phyloP scores from a whole-genome alignment of 441 rosid genomes.

The Brassica balearica region DNA sequence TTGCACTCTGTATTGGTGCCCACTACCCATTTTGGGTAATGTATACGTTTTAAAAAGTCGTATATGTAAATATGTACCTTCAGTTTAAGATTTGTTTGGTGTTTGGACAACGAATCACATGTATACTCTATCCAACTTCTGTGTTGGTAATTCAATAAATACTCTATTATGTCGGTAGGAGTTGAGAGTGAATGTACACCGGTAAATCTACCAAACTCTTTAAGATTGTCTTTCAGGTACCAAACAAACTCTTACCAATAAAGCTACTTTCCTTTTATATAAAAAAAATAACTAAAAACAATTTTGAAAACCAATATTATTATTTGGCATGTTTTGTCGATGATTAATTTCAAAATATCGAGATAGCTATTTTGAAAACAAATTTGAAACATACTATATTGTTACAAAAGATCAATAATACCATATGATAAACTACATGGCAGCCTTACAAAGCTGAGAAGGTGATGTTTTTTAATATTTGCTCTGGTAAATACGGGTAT shows the following conservation, averaged over 20 bases:
- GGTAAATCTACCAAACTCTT: slow-evolving; percentile 35
- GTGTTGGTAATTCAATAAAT: not conserved
- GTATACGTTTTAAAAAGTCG: slow-evolving; percentile 3
- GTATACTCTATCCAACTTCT: slow-evolving; percentile 17
- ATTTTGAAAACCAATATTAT: slow-evolving; percentile 1
- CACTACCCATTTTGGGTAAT: slow-evolving; percentile 11
- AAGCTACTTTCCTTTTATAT: slow-evolving; percentile 27
- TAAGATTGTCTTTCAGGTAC: slow-evolving; percentile 45
- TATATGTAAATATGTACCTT: slow-evolving; percentile 12
- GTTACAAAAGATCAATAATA: not conserved
- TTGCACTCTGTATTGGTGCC: slow-evolving; percentile 1
- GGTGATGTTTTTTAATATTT: not conserved
- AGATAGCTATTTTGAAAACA: not conserved
- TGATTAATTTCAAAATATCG: not conserved
- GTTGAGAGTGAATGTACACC: slow-evolving; percentile 32
- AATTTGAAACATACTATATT: not conserved
- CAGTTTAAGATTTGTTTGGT: slow-evolving; percentile 26
- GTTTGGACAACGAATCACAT: slow-evolving; percentile 37
- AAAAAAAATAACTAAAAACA: slow-evolving; percentile 28
- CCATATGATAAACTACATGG: not conserved
- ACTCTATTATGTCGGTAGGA: slow-evolving; percentile 37
- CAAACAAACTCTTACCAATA: slow-evolving; percentile 37
- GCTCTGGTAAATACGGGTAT: not conserved
- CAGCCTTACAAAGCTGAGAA: not conserved
- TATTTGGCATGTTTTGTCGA: slow-evolving; percentile 3